Evolutionary conservation across 2,329 filamentous ascomycete species (phyloP), one percentile per base, ranked within the genome.

Genomic region (Fusarium abutilonis): DNA sequence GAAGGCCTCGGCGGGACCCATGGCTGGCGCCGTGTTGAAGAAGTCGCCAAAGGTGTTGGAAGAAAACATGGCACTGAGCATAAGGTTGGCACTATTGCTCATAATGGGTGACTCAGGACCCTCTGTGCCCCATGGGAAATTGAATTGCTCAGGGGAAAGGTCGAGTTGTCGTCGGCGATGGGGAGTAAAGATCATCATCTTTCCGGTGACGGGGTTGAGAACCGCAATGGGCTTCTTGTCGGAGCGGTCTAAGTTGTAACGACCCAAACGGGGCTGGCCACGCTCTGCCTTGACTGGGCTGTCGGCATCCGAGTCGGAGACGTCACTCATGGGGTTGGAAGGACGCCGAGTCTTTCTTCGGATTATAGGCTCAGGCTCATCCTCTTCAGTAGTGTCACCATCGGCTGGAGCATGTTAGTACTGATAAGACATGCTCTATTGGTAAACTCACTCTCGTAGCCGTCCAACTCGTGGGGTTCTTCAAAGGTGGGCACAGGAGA

Each of bases 1-100:
- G 74, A 92, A 93, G 8, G 90, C 89, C 75, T 93, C 90, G 1
- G 87, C 83, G 3, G 90, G 89, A 1, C 89, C 90, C 70, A 91
- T 82, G n/a, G 86, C 82, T 70, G 90, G 87, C 6, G 85, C 86
- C 63, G 83, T 83, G 63, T 83, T 83, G 74, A 86, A 78, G 55
- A 83, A 83, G 68, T 85, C 82, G 38, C 81, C 82, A 65, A 84
- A 83, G 0, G 82, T 80, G 60, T 82, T 82, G 52, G 79, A 80
- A 2, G 83, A 83, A 51, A 87, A 83, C 77, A 92, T 87, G 67
- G 88, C 89, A 44, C 88, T 89, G 78, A 93, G 87, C 90, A 93
- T 93, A 64, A 93, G 83, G 56, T 92, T 90, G 52, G 88, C 87
- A 15, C 87, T 85, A 56, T 89, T 88, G 72, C 82, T 86, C 59